These are phyloP conservation scores for Clarireedia monteithiana DNA, from an alignment of 2,329 filamentous ascomycete species.

Conservation along the genomic window DNA sequence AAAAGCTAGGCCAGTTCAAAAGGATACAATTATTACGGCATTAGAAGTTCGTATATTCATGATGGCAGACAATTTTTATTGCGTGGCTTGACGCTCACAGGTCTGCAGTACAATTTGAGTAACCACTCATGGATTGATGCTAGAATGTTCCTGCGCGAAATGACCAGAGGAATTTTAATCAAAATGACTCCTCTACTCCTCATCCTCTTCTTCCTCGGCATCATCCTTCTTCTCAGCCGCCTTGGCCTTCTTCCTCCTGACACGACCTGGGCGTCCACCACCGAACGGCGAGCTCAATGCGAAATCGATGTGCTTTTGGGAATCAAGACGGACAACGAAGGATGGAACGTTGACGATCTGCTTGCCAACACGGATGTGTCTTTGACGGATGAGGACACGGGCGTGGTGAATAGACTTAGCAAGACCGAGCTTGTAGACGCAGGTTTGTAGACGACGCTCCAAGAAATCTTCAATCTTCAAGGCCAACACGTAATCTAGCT, in stretches of 20 bases:
- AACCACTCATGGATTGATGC: slow-evolving; percentile 2
- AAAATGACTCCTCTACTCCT: slow-evolving; percentile 41
- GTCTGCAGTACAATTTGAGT: slow-evolving; percentile 6
- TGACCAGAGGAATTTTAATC: slow-evolving; percentile 2
- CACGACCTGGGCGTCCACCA: slow-evolving; percentile 93
- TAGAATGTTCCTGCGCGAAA: neutral
- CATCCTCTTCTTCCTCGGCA: slow-evolving; percentile 80
- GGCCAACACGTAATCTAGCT: slow-evolving; percentile 99
- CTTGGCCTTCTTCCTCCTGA: slow-evolving; percentile 99
- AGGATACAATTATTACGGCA: neutral
- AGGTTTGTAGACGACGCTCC: slow-evolving; percentile 99
- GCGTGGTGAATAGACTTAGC: slow-evolving; percentile 99
- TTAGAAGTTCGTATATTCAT: slow-evolving; percentile 7
- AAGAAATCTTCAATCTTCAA: slow-evolving; percentile 99
- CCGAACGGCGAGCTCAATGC: slow-evolving; percentile 95
- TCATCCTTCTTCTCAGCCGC: slow-evolving; percentile 80
- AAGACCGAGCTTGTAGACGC: slow-evolving; percentile 99
- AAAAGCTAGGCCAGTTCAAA: neutral
- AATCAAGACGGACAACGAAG: slow-evolving; percentile 99
- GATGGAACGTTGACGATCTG: slow-evolving; percentile 99
- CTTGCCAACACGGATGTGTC: slow-evolving; percentile 99
- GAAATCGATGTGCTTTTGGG: slow-evolving; percentile 99
- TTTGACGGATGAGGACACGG: slow-evolving; percentile 98
- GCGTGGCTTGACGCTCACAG: slow-evolving; percentile 5
- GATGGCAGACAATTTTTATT: slow-evolving; percentile 8